Base-by-base conservation (phyloP, 495 filamentous ascomycete species). In the Aspergillus ostianus region DNA sequence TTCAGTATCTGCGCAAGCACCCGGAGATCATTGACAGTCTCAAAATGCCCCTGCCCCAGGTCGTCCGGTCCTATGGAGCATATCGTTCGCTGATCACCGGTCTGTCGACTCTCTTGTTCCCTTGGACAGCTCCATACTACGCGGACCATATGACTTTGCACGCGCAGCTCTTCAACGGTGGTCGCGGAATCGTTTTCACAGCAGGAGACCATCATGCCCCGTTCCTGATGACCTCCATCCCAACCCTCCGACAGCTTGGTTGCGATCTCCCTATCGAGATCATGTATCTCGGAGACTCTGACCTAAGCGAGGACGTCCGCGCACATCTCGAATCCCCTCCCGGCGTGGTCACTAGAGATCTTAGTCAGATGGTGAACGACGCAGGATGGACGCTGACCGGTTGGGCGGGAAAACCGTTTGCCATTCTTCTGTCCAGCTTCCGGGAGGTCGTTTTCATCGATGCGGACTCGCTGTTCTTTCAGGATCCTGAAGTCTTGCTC, bases 401-500 rank as follows among this genome's bases (percentile, higher is more conserved):
- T 1, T 71, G 67, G 60, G 70, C 67, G 0, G 59, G 54, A 20
- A 84, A 84, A 59, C 62, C 70, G 10, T 73, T 81, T 32, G 70
- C 80, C 9, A 73, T 83, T n/a, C 60, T 83, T 2, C 73, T 80
- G 47, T 79, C 75, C 0, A 71, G 69, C 44, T 84, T 83, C 59
- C 70, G 77, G 19, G 66, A 79, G 59, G 68, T 78, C 1, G 74
- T 84, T 23, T 82, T 82, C 61, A 75, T 84, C 54, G 81, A 84
- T 62, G 73, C 77, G 17, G 80, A 83, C 56, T 60, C 65, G 19
- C 67, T 81, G 9, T 78, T 81, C 10, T 56, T 80, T 9, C 60
- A 66, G 19, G 68, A 76, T 49, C 80, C 80, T 2, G 75, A 72
- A 26, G 5, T 27, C 0, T 64, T 83, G 8, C 80, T 85, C 53